These are phyloP conservation scores for Eragrostis tef DNA, from an alignment of 202 grass and related monocot species.

Conservation along the genomic window DNA sequence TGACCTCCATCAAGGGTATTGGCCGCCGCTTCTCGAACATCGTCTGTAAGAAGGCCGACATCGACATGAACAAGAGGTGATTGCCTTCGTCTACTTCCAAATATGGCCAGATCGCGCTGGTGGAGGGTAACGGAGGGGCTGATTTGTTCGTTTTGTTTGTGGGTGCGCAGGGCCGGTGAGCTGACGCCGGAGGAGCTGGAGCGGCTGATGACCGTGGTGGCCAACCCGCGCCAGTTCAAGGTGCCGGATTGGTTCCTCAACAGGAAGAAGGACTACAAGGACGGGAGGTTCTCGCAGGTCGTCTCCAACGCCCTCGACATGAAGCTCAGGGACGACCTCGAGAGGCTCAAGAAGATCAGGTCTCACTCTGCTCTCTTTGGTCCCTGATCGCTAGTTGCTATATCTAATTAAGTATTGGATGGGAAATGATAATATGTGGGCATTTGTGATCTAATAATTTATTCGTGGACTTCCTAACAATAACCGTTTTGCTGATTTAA, in stretches of 20 bases:
- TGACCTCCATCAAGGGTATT: constrained; percentile 85
- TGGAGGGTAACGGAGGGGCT: background rate
- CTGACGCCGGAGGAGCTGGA: constrained; percentile 65
- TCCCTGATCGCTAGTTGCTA: background rate
- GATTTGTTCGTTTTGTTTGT: background rate
- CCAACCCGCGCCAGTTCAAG: constrained; percentile 78
- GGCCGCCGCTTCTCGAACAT: constrained; percentile 87
- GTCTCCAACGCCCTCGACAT: constrained; percentile 87
- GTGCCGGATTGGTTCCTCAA: constrained; percentile 90
- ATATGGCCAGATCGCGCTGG: constrained; percentile 10
- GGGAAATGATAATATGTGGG: background rate
- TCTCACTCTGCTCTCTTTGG: background rate
- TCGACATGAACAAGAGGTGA: constrained; percentile 88
- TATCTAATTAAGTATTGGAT: background rate
- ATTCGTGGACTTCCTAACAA: too few species aligned
- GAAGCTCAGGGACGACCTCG: constrained; percentile 92
- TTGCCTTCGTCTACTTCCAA: background rate
- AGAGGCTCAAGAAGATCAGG: constrained; percentile 96
- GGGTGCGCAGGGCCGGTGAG: constrained; percentile 64
- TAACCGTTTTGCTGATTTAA: background rate
- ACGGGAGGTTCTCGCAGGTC: constrained; percentile 84
- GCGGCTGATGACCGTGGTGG: constrained; percentile 67
- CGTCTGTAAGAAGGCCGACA: constrained; percentile 88
- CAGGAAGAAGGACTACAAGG: constrained; percentile 92
- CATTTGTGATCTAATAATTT: too few species aligned